These are phyloP conservation scores for Moricandia arvensis DNA, from an alignment of 345 rosid genomes.

Conservation along the genomic window DNA sequence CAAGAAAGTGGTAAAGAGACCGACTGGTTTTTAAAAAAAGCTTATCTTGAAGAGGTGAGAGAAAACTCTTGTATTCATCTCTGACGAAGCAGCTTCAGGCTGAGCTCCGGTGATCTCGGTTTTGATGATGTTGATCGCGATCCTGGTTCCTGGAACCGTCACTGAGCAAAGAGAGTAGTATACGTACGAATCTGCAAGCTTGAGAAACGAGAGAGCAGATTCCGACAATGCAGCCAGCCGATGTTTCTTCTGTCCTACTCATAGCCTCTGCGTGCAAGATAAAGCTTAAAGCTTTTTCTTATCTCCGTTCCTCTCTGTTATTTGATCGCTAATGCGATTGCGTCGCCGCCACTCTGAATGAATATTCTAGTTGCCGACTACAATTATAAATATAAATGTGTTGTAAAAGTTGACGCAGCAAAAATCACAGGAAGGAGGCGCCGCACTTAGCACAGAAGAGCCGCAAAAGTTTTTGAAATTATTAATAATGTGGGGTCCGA, in stretches of 20 bases:
- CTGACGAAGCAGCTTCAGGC: background rate
- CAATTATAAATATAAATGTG: too few relatives aligned
- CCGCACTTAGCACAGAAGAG: too few relatives aligned
- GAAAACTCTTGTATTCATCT: background rate
- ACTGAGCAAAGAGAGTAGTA: constrained; percentile 26
- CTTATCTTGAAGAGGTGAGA: background rate
- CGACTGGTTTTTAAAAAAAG: background rate
- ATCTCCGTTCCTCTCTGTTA: background rate
- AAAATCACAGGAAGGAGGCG: too few relatives aligned
- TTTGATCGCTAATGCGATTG: constrained; percentile 4
- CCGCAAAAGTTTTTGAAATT: too few relatives aligned
- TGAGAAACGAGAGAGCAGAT: constrained; percentile 30
- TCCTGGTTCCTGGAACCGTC: background rate
- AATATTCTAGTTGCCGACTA: background rate
- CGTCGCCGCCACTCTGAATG: background rate
- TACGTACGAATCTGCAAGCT: constrained; percentile 28
- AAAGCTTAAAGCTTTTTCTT: background rate
- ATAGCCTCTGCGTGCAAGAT: constrained; percentile 10
- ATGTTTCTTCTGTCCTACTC: constrained; percentile 35
- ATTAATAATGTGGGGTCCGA: too few relatives aligned
- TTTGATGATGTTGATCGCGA: background rate
- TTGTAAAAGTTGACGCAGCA: too few relatives aligned
- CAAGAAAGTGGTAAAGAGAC: background rate
- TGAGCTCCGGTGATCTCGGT: constrained; percentile 7
- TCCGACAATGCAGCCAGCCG: constrained; percentile 30